Evolutionary conservation across 2,329 filamentous ascomycete species (phyloP).

Genomic region (Cladosporium sp.): DNA sequence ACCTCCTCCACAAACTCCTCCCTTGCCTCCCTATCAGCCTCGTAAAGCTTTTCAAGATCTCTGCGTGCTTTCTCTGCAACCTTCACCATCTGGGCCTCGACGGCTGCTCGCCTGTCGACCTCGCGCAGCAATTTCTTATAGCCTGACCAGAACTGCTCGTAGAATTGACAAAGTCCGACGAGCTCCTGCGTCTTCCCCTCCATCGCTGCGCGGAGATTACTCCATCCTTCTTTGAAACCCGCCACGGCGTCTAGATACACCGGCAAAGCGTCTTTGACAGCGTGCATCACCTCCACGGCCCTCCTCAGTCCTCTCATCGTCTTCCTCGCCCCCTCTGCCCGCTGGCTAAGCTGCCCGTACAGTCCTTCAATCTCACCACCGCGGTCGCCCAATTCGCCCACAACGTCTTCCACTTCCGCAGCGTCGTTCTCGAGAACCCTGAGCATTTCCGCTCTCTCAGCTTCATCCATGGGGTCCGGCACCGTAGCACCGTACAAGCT

Average conservation of each 20-base stretch:
- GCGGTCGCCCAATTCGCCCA: conserved; percentile 66
- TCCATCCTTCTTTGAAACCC: conserved; percentile 65
- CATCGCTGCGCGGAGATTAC: conserved; percentile 68
- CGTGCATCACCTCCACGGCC: conserved; percentile 63
- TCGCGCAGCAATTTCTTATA: conserved; percentile 85
- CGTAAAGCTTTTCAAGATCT: conserved; percentile 68
- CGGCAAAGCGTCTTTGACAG: conserved; percentile 62
- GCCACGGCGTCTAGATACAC: conserved; percentile 61
- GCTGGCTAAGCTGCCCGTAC: conserved; percentile 59
- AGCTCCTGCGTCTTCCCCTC: conserved; percentile 69
- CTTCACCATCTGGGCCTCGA: conserved; percentile 68
- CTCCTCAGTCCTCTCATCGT: conserved; percentile 56
- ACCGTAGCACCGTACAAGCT: conserved; percentile 51
- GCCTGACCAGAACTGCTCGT: conserved; percentile 77
- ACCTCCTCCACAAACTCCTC: conserved; percentile 77
- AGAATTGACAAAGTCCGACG: conserved; percentile 72
- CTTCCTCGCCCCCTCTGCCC: conserved; percentile 55
- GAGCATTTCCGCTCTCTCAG: conserved; percentile 79
- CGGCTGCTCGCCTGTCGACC: conserved; percentile 67
- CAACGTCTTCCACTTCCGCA: conserved; percentile 58
- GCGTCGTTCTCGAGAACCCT: conserved; percentile 71
- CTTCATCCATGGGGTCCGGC: conserved; percentile 64
- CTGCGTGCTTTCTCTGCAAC: conserved; percentile 75
- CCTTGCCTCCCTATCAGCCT: conserved; percentile 64
- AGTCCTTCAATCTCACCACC: conserved; percentile 73